Conservation (phyloP, 2,329 filamentous ascomycete genomes). For the Xylaria sp. region DNA sequence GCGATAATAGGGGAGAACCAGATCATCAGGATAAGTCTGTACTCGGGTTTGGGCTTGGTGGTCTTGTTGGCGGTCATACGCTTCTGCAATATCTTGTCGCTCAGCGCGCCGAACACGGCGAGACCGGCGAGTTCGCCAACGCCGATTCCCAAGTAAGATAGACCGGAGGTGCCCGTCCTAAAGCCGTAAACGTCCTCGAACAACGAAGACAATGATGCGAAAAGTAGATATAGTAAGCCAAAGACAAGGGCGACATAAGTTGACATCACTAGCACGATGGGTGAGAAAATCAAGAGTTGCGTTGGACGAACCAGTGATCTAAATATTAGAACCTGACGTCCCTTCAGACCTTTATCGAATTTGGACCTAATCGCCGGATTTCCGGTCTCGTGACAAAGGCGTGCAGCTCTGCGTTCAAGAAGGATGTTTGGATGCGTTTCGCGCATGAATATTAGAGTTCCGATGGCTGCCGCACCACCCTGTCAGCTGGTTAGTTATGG, state of each 20-base stretch:
- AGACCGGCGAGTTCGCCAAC: constrained; percentile 19
- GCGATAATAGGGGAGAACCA: constrained; percentile 23
- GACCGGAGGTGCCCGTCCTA: constrained; percentile 5
- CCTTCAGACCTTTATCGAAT: constrained; percentile 11
- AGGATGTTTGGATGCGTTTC: constrained; percentile 25
- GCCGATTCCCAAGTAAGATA: constrained; percentile 28
- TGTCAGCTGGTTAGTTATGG: neutral
- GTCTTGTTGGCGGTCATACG: neutral
- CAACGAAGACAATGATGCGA: constrained; percentile 17
- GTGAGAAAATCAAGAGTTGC: constrained; percentile 22
- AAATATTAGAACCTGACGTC: neutral
- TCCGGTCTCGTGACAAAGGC: constrained; percentile 20
- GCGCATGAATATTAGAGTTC: constrained; percentile 24
- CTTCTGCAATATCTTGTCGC: constrained; percentile 25
- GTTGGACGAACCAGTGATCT: constrained; percentile 20
- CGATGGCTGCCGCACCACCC: constrained; percentile 9
- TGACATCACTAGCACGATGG: constrained; percentile 22
- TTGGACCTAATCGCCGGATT: constrained; percentile 5
- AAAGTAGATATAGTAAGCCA: constrained; percentile 25
- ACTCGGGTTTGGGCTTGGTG: constrained; percentile 16
- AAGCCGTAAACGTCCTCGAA: constrained; percentile 27
- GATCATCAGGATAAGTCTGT: constrained; percentile 24
- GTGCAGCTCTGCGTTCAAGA: constrained; percentile 13
- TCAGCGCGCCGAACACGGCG: constrained; percentile 13
- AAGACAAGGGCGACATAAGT: constrained; percentile 23